These are phyloP conservation scores for Kwoniella bestiolae DNA, from an alignment of 768 basidiomycete species.

Conservation along the genomic window DNA sequence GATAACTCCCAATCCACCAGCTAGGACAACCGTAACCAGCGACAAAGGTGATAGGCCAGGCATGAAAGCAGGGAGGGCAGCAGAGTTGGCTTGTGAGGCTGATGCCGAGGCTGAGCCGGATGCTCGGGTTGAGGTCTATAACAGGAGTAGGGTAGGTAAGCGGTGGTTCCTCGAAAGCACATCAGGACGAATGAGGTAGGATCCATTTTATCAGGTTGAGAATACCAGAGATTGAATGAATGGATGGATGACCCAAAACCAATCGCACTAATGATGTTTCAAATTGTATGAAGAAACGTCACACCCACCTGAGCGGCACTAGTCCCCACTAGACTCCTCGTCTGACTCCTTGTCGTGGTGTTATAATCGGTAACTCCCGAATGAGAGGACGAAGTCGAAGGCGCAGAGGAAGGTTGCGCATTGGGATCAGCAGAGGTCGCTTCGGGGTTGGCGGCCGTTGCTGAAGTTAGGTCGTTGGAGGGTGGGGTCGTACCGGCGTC, in stretches of 20 bases:
- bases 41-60: conserved; percentile 1
- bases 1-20: conserved; percentile 16
- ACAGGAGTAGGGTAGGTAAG: not conserved
- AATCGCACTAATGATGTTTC: too few species aligned
- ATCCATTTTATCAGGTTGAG: too few species aligned
- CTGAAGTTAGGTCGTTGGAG: conserved; percentile 16
- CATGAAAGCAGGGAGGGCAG: not conserved
- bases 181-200: too few species aligned
- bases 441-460: not conserved
- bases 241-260: not conserved
- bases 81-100: not conserved
- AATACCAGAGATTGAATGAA: too few species aligned
- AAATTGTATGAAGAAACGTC: not conserved
- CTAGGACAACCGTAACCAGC: conserved; percentile 13
- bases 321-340: not conserved
- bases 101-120: not conserved
- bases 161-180: not conserved
- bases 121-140: conserved; percentile 9
- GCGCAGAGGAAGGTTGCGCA: conserved; percentile 10
- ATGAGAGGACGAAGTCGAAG: conserved; percentile 3
- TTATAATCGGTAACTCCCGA: conserved; percentile 19
- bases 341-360: conserved; percentile 15
- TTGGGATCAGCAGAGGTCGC: conserved; percentile 17
- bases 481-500: conserved; percentile 5
- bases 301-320: conserved; percentile 22